Evolutionary conservation across 257 asterid species (phyloP).

Genomic region (Solanum chiquidenum): DNA sequence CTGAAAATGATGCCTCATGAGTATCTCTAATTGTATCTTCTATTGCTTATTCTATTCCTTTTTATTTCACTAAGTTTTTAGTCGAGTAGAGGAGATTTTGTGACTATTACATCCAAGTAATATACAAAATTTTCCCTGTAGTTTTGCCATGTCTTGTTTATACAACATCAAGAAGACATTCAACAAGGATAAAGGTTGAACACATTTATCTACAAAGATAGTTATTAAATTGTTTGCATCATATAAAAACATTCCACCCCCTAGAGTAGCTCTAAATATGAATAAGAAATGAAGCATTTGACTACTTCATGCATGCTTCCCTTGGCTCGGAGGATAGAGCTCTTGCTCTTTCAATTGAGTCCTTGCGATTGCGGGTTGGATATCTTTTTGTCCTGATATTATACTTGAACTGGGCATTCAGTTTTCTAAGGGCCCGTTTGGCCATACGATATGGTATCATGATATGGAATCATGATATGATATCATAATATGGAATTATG

Average conservation of each 20-base stretch:
- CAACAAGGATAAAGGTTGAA: neutral
- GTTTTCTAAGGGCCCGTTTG: neutral
- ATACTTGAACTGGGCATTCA: neutral
- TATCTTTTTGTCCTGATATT: neutral
- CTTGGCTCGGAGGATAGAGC: neutral
- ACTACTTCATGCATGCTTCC: neutral
- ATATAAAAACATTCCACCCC: neutral
- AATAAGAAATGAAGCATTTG: neutral
- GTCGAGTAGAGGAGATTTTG: neutral
- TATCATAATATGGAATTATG: no score
- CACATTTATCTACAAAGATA: neutral
- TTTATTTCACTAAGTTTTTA: neutral
- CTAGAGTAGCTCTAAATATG: neutral
- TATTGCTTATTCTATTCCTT: neutral
- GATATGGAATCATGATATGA: no score
- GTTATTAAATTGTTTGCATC: neutral
- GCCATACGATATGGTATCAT: no score
- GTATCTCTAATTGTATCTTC: neutral
- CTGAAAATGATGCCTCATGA: neutral
- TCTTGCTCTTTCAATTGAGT: neutral
- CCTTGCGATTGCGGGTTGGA: neutral
- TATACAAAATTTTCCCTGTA: neutral
- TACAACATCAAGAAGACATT: neutral
- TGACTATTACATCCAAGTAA: neutral
- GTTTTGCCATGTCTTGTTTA: neutral